These are phyloP conservation scores for Dothistroma septosporum DNA, from an alignment of 2,329 filamentous ascomycete species.

Conservation along the genomic window DNA sequence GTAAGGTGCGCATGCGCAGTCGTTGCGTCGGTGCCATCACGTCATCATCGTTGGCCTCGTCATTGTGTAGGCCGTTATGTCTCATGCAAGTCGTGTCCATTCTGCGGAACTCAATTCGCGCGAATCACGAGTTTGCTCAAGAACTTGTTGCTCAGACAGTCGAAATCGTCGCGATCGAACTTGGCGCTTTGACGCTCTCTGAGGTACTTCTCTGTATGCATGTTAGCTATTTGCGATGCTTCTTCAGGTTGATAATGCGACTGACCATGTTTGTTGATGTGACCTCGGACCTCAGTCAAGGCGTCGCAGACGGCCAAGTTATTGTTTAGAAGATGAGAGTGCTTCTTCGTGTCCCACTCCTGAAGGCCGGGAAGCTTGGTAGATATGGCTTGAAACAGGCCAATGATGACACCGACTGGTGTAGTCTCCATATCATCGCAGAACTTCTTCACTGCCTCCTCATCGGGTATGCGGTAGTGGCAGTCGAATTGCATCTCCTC, in stretches of 20 bases:
- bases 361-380: constrained; percentile 90
- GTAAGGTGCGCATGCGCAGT: neutral
- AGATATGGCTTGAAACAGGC: constrained; percentile 94
- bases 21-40: neutral
- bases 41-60: constrained; percentile 4
- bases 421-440: constrained; percentile 95
- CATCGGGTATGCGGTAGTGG: constrained; percentile 88
- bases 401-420: constrained; percentile 92
- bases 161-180: constrained; percentile 89
- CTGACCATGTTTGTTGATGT: constrained; percentile 92
- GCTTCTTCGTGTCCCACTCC: constrained; percentile 90
- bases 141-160: constrained; percentile 96
- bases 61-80: neutral
- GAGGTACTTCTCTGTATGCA: constrained; percentile 71
- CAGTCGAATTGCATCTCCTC: constrained; percentile 99
- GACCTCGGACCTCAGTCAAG: constrained; percentile 90
- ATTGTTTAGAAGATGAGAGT: constrained; percentile 85
- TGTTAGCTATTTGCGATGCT: neutral
- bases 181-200: constrained; percentile 68
- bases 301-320: constrained; percentile 90
- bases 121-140: constrained; percentile 93
- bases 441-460: constrained; percentile 83
- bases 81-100: neutral
- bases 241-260: constrained; percentile 17
- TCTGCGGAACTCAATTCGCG: constrained; percentile 61